Evolutionary conservation across 2,329 filamentous ascomycete genomes (phyloP), one percentile per base, ranked within the genome.

Genomic region (Venturia pyrina): DNA sequence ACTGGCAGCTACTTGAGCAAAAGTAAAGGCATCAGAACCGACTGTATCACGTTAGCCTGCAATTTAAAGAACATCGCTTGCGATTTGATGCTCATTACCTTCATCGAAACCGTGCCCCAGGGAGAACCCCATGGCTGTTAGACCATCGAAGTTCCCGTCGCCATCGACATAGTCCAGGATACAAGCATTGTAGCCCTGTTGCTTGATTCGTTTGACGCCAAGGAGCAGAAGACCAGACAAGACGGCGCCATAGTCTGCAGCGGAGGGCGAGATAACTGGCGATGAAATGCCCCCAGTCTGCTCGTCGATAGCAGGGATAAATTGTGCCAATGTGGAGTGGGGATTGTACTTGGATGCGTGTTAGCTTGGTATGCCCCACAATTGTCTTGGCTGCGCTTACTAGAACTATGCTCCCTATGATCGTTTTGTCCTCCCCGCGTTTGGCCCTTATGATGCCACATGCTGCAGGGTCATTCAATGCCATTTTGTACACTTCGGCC

Each of bases 381-480:
- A 46, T 62, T 11, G 60, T 62, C 60, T 44, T 62, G 24, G n/a
- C 60, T 7, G 37, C 34, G n/a, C 43, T 43, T 28, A 43, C 37
- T 50, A 96, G 85, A 68, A 96, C 87, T 17, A 96, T 86, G 1
- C 88, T 93, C 0, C 90, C 91, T 7, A 96, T 76, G 24, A 96
- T 77, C n/a, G 80, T 80, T 1, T 85, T 85, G 66, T 88, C 88
- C 61, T 85, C 83, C 0, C 83, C 81, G 65, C 87, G 82, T 76
- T 92, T 95, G 28, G 91, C 91, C 40, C 91, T 85, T 66, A 96
- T 92, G 67, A 96, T 89, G 46, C 90, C 90, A 71, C 90, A 93
- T 17, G 87, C 82, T 67, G 87, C 85, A 32, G 84, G 84, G 70
- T 91, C 89, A 11, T 85, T 82, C 1, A 96, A 80, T 0, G 90